These are phyloP conservation scores for Dactylonectria macrodidyma DNA, from an alignment of 2,329 filamentous ascomycete genomes.

Conservation along the genomic window DNA sequence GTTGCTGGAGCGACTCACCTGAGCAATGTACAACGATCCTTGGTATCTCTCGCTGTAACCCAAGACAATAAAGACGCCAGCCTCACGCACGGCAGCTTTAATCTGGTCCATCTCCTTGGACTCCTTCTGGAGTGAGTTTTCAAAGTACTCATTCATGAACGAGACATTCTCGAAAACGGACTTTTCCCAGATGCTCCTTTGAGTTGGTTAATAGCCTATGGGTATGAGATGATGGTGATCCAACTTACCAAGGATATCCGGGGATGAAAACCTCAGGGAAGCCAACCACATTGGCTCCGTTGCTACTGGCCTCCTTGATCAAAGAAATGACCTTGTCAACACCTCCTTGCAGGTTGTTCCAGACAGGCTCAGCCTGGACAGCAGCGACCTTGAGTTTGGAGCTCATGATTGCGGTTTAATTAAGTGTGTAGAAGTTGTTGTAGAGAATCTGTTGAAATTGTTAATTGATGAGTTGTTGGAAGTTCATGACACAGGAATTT, in stretches of 20 bases:
- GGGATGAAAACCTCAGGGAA: slow-evolving; percentile 64
- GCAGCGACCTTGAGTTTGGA: slow-evolving; percentile 44
- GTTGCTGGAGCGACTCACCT: slow-evolving; percentile 10
- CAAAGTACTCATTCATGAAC: slow-evolving; percentile 61
- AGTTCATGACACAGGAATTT: too few relatives aligned
- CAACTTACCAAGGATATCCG: slow-evolving; percentile 61
- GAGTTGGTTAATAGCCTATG: slow-evolving; percentile 25
- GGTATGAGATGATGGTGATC: background rate
- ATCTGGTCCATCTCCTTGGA: slow-evolving; percentile 61
- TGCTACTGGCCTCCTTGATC: slow-evolving; percentile 50
- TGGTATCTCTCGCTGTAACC: slow-evolving; percentile 59
- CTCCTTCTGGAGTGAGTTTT: slow-evolving; percentile 58
- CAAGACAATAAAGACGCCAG: slow-evolving; percentile 59
- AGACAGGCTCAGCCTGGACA: slow-evolving; percentile 46
- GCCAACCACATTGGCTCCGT: slow-evolving; percentile 53
- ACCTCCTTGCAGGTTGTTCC: slow-evolving; percentile 48
- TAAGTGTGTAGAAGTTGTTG: too few relatives aligned
- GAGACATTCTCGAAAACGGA: slow-evolving; percentile 51
- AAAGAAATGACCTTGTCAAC: slow-evolving; percentile 55
- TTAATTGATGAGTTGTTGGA: too few relatives aligned
- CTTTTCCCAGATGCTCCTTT: slow-evolving; percentile 50
- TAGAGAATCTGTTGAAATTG: background rate
- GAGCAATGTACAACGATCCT: slow-evolving; percentile 59
- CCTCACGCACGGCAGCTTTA: slow-evolving; percentile 60
- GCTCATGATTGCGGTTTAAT: slow-evolving; percentile 6